Evolutionary conservation across 345 rosid genomes (phyloP).

Genomic region (Citrus sp.): DNA sequence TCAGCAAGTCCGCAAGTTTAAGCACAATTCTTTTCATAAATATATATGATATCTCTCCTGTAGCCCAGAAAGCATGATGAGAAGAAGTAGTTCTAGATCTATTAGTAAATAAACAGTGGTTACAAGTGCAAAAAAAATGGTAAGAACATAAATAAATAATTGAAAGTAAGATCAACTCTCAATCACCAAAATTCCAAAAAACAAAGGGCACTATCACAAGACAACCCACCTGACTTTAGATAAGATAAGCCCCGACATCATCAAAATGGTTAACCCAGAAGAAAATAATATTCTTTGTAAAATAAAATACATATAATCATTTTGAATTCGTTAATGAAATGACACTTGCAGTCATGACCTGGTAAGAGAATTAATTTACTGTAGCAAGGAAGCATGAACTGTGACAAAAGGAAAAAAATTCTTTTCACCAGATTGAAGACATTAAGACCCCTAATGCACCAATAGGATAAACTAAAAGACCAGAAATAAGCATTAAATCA

Average conservation of each 20-base stretch:
- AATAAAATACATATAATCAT: not conserved
- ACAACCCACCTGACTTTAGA: not conserved
- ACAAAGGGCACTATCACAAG: not conserved
- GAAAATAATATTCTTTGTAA: not conserved
- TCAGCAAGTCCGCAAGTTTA: conserved; percentile 68
- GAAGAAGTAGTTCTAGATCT: not conserved
- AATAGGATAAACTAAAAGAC: not conserved
- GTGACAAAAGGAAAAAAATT: not conserved
- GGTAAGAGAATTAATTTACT: not conserved
- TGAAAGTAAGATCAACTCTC: not conserved
- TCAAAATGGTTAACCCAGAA: not conserved
- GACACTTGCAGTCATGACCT: not conserved
- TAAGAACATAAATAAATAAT: not conserved
- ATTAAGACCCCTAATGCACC: not conserved
- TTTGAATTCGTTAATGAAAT: not conserved
- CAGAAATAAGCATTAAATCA: not conserved
- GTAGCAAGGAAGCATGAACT: not conserved
- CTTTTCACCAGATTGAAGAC: not conserved
- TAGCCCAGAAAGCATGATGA: conserved; percentile 22
- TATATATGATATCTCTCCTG: conserved; percentile 57
- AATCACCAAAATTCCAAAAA: not conserved
- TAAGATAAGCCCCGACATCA: not conserved
- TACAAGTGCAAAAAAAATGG: not conserved
- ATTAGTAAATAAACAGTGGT: not conserved
- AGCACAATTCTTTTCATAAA: conserved; percentile 53